These are phyloP conservation scores for Colletotrichum sp. DNA, from an alignment of 2,329 filamentous ascomycete species.

Conservation along the genomic window DNA sequence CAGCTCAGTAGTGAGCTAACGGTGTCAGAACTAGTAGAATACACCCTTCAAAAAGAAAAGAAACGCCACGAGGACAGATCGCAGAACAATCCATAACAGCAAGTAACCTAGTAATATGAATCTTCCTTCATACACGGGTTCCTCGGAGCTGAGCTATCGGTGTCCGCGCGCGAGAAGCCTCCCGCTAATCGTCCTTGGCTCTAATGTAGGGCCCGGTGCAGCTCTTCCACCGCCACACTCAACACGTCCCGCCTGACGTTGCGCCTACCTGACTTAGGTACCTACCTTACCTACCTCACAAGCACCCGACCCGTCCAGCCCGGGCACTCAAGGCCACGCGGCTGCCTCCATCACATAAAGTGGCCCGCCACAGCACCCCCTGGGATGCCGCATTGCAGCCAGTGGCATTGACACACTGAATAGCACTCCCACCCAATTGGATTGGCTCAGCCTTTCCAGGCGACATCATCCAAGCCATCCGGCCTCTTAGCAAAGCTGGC, in stretches of 20 bases:
- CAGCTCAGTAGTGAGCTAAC: background rate
- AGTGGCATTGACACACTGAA: background rate
- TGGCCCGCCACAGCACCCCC: background rate
- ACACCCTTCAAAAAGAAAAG: background rate
- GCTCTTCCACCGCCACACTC: background rate
- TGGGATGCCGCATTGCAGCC: background rate
- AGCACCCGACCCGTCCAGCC: background rate
- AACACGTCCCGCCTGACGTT: background rate
- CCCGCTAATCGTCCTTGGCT: background rate
- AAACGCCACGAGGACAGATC: background rate
- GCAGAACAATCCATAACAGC: background rate
- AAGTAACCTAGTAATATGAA: background rate
- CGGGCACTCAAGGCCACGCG: conserved; percentile 16
- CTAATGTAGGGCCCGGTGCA: background rate
- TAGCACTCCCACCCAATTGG: conserved; percentile 2
- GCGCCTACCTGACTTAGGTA: background rate
- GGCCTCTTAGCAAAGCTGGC: conserved; percentile 6
- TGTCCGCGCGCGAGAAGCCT: background rate
- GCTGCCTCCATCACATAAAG: conserved; percentile 14
- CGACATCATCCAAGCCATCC: conserved; percentile 7
- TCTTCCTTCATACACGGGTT: background rate
- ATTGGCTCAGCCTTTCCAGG: conserved; percentile 7
- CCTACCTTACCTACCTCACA: background rate
- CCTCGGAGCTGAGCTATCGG: background rate
- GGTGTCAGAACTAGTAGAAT: background rate